Evolutionary conservation across 805 yeast species (phyloP).

Genomic region (Hanseniaspora occidentalis): DNA sequence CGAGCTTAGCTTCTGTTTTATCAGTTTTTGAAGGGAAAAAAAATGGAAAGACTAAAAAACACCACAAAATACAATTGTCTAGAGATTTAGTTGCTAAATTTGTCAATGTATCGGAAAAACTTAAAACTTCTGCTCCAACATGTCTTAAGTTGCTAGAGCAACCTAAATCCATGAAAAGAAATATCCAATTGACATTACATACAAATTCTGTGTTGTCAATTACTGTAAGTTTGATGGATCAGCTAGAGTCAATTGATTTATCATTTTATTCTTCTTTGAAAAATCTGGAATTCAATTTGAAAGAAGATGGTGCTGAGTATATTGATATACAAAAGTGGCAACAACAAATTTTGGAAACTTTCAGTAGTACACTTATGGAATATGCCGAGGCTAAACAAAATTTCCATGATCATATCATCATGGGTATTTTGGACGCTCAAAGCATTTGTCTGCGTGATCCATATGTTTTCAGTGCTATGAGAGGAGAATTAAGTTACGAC

Average conservation of each 20-base stretch:
- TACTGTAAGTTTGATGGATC: constrained; percentile 16
- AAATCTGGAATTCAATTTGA: constrained; percentile 11
- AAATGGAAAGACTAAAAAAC: neutral
- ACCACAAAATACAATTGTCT: neutral
- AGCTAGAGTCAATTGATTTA: constrained; percentile 22
- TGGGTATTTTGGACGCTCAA: constrained; percentile 56
- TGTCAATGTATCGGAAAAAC: neutral
- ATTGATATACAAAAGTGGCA: constrained; percentile 5
- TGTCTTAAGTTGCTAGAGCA: constrained; percentile 7
- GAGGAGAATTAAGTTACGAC: constrained; percentile 30
- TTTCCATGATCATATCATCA: constrained; percentile 46
- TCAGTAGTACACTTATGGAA: constrained; percentile 36
- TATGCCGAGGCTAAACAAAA: constrained; percentile 65
- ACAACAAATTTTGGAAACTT: constrained; percentile 2
- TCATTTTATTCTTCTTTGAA: constrained; percentile 20
- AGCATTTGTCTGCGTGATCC: constrained; percentile 61
- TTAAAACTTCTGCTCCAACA: neutral
- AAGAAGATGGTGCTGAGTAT: constrained; percentile 5
- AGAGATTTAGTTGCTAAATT: neutral
- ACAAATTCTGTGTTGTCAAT: constrained; percentile 23
- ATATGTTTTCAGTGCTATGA: constrained; percentile 54
- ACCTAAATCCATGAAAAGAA: constrained; percentile 10
- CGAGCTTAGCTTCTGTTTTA: neutral
- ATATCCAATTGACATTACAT: constrained; percentile 17
- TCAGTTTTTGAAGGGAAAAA: neutral